Base-by-base conservation (phyloP, 2,329 filamentous ascomycete genomes). In the Aspergillus novofumigatus region DNA sequence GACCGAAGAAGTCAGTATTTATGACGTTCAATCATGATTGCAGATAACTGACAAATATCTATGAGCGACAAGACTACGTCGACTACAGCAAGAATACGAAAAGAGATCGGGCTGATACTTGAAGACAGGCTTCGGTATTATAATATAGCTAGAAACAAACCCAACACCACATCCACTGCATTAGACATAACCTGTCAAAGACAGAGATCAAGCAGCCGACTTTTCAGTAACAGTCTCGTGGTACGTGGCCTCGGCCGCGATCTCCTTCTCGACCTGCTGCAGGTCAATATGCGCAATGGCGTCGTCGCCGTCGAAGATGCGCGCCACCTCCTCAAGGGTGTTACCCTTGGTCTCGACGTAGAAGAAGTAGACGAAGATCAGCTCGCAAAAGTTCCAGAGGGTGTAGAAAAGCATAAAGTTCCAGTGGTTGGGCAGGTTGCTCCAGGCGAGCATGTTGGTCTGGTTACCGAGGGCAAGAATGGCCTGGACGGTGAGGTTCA, bases 261-360 rank as follows among this genome's bases (percentile, higher is more conserved):
- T 55, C 17, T 63, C 60, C 52, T 62, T 63, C 38, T 60, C 69
- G 72, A 63, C 59, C 67, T 83, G 78, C 28, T 78, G 73, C 48
- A 85, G 72, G 67, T 84, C 79, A 59, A 86, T 77, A 61, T 82
- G 78, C 6, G 78, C 81, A 5, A 63, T 55, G 21, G 82, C 83
- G 35, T 82, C 77, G 28, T 85, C 81, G 42, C 86, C 87, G 64
- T 90, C 87, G 65, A 90, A 90, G 69, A 90, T 88, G 65, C 83
- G 82, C 49, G 86, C 84, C 60, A 89, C 81, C 69, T 89, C 86
- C 69, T 90, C 87, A 0, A 90, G 83, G 1, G 86, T 89, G 0
- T 86, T 85, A 3, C 87, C 86, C 66, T 84, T 85, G 20, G 87
- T 90, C 76, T 91, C 87, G 55, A 87, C 81, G 14, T 63, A 58